Conservation (phyloP, 257 asterid species). For the Solanum dulcamara region DNA sequence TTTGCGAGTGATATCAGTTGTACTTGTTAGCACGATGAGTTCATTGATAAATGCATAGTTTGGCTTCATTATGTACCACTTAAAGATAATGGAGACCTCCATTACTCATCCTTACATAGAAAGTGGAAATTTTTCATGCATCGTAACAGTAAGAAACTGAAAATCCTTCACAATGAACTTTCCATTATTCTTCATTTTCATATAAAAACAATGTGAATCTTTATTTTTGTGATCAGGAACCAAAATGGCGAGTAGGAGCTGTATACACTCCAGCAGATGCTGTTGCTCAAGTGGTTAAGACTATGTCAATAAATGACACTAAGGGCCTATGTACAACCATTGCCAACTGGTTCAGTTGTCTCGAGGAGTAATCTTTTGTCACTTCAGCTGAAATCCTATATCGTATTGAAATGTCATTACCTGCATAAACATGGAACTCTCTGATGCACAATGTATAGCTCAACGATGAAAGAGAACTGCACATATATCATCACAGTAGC, state of each 20-base stretch:
- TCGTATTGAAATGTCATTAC: neutral
- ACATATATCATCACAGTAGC: neutral
- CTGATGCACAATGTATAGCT: neutral
- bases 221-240: slow-evolving; percentile 45
- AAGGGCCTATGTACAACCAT: slow-evolving; percentile 54
- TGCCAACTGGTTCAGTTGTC: slow-evolving; percentile 48
- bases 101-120: neutral
- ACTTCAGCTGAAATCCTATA: neutral
- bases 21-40: neutral
- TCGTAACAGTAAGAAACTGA: neutral
- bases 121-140: neutral
- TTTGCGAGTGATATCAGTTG: neutral
- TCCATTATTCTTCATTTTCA: neutral
- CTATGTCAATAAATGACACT: slow-evolving; percentile 55
- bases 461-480: neutral
- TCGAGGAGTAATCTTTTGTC: slow-evolving; percentile 9
- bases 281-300: slow-evolving; percentile 71
- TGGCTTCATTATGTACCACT: neutral
- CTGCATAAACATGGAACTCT: neutral
- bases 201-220: neutral
- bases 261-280: slow-evolving; percentile 96
- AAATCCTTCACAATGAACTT: neutral
- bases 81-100: neutral
- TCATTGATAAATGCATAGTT: neutral
- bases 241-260: slow-evolving; percentile 72